phyloP scores from a whole-genome alignment of 805 yeast species.

The Myxozyma lipomycoides region DNA sequence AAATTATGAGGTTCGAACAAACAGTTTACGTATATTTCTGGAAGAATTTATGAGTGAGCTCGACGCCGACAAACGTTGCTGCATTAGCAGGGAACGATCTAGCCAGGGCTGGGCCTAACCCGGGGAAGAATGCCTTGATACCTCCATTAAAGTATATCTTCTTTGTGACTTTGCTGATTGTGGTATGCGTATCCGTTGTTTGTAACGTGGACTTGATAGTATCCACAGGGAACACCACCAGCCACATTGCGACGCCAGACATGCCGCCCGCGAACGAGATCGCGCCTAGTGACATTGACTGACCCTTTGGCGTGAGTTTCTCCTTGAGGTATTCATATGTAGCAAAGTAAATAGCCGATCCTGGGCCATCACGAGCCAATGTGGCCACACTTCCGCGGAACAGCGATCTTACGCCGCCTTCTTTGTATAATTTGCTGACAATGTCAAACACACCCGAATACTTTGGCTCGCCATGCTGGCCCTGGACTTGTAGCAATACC shows the following conservation, averaged over 20 bases:
- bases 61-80: slow-evolving; percentile 97
- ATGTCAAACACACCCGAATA: slow-evolving; percentile 54
- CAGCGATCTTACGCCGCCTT: slow-evolving; percentile 80
- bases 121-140: slow-evolving; percentile 90
- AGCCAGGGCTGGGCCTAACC: slow-evolving; percentile 90
- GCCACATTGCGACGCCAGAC: slow-evolving; percentile 98
- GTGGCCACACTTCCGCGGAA: slow-evolving; percentile 92
- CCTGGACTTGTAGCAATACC: slow-evolving; percentile 83
- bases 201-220: slow-evolving; percentile 86
- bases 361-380: slow-evolving; percentile 95
- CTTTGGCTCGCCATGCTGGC: slow-evolving; percentile 40
- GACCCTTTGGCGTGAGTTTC: slow-evolving; percentile 46
- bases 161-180: slow-evolving; percentile 62
- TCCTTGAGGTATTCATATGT: slow-evolving; percentile 82
- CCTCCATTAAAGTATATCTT: slow-evolving; percentile 75
- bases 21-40: slow-evolving; percentile 11
- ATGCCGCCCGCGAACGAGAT: slow-evolving; percentile 89
- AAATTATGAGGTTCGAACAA: neutral
- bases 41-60: slow-evolving; percentile 53
- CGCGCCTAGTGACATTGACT: slow-evolving; percentile 62
- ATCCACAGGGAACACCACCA: slow-evolving; percentile 91
- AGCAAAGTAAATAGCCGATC: slow-evolving; percentile 92
- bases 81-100: slow-evolving; percentile 98
- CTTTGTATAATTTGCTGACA: slow-evolving; percentile 60
- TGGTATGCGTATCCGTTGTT: slow-evolving; percentile 50